phyloP scores from a whole-genome alignment of 371 early-diverging fungal genomes.

The Apophysomyces trapeziformis region DNA sequence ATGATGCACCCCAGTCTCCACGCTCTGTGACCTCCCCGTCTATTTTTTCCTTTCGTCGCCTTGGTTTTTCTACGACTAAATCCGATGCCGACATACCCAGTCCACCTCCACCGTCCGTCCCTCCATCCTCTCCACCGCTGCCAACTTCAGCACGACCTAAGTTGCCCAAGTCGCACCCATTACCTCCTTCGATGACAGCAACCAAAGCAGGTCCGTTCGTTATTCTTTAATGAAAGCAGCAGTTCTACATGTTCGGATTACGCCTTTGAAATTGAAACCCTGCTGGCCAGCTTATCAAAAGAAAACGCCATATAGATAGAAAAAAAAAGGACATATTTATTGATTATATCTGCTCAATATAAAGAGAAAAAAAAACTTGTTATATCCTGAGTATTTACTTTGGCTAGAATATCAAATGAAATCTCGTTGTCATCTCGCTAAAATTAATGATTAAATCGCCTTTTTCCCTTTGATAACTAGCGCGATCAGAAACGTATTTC shows the following conservation, averaged over 20 bases:
- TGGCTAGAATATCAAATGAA: too few species aligned
- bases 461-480: too few species aligned
- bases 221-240: background rate
- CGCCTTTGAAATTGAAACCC: background rate
- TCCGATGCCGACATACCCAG: background rate
- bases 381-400: too few species aligned
- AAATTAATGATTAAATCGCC: too few species aligned
- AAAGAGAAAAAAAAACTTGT: too few species aligned
- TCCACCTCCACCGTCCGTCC: background rate
- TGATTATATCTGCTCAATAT: too few species aligned
- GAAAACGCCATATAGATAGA: too few species aligned
- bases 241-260: too few species aligned
- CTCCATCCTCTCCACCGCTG: background rate
- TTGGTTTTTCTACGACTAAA: background rate
- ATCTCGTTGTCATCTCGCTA: too few species aligned
- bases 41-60: background rate
- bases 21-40: constrained; percentile 7
- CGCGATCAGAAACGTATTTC: too few species aligned
- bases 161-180: background rate
- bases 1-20: background rate
- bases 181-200: background rate
- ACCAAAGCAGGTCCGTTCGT: background rate
- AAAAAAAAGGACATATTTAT: too few species aligned
- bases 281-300: background rate
- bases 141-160: background rate